Conservation (phyloP, 2,329 filamentous ascomycete genomes). For the Sporothrix sp. region DNA sequence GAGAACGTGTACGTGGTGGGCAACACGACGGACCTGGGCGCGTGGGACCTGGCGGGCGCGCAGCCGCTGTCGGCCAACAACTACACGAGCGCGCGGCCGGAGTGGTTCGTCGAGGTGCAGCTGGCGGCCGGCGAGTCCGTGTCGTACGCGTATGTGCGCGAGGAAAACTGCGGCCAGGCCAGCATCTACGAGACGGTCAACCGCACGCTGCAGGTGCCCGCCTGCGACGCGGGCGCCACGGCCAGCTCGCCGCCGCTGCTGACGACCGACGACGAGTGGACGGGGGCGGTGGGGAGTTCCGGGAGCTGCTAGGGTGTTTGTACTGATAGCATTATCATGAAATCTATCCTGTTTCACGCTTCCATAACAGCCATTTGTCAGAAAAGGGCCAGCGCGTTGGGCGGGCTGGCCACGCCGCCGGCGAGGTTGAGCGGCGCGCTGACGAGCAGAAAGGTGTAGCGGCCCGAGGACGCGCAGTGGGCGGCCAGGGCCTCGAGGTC, state of each 20-base stretch:
- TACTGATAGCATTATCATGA: no score
- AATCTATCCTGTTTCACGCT: no score
- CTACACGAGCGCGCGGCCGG: conserved; percentile 50
- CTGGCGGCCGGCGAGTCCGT: conserved; percentile 47
- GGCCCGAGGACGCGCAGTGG: conserved; percentile 40
- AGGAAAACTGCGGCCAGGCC: conserved; percentile 26
- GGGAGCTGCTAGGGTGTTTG: background rate
- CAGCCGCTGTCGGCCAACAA: conserved; percentile 45
- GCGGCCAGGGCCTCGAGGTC: conserved; percentile 44
- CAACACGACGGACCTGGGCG: conserved; percentile 47
- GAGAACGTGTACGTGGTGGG: conserved; percentile 59
- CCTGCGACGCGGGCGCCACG: background rate
- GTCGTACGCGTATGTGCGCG: conserved; percentile 59
- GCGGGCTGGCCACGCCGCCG: conserved; percentile 38
- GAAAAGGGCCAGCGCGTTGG: conserved; percentile 37
- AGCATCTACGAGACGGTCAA: conserved; percentile 1
- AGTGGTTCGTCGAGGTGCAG: conserved; percentile 50
- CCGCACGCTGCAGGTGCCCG: background rate
- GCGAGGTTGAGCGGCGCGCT: conserved; percentile 50
- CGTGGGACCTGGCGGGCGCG: conserved; percentile 47
- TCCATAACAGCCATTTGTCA: no score
- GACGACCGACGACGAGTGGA: background rate
- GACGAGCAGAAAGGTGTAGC: conserved; percentile 53
- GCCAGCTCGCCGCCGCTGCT: background rate
- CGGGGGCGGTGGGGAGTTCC: background rate